Base-by-base conservation (phyloP, 2,329 filamentous ascomycete species). In the Fusarium caatingaense region DNA sequence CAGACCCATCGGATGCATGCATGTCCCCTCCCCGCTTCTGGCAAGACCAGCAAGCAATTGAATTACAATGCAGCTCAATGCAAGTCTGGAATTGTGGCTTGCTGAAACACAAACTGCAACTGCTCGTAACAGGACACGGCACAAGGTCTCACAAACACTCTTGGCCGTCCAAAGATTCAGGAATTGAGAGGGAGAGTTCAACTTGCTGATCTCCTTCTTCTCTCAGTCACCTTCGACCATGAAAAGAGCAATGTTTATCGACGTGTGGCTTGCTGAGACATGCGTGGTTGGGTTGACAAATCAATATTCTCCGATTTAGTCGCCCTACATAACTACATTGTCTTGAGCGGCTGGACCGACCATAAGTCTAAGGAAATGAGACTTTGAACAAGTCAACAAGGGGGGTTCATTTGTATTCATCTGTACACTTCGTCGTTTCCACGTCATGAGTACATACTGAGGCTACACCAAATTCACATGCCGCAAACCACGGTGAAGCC, bases 201-300 rank as follows among this genome's bases (percentile, higher is more conserved):
- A 9, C 6, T 20, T 53, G 49, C 20, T 40, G 49, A 53, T 42
- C 49, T 53, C 3, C n/a, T 53, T 53, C 34, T 53, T 53, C 23
- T 53, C 49, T 18, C 23, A 28, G 32, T 21, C 21, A 27, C 13
- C 11, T 21, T 6, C 13, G 34, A 25, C 12, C 18, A 48, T 50
- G 23, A 41, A 18, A 41, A 45, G n/a, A n/a, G 55, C 18, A 55
- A 41, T n/a, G 49, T 23, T 27, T 20, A 28, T 46, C 40, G 46
- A 6, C n/a, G 5, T 42, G 66, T 69, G 66, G 66, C 66, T 69
- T 65, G 56, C 66, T 69, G 66, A 70, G 55, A 30, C 15, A 30
- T 64, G 37, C 55, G 16, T 40, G 34, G 23, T 42, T 8, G 18
- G 16, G 13, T 46, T 46, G 27, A 40, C 62, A 41, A 66, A 55